phyloP scores from a whole-genome alignment of 495 filamentous ascomycete genomes.

The Apiosordaria backusii region DNA sequence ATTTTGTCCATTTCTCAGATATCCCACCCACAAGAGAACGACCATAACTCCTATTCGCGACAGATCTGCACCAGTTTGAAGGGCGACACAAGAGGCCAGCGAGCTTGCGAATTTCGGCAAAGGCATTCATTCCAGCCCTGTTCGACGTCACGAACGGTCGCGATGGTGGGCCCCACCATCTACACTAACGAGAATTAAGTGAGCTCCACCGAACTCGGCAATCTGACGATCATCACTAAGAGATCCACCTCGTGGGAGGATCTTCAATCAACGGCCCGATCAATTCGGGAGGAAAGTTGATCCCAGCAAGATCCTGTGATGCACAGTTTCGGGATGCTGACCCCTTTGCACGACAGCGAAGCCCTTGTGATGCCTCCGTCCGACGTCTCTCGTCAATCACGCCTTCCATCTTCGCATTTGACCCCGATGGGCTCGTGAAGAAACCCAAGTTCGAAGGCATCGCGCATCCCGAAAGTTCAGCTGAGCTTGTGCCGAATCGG shows the following conservation, averaged over 20 bases:
- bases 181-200: background rate
- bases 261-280: background rate
- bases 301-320: background rate
- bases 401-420: background rate
- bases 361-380: background rate
- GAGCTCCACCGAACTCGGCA: background rate
- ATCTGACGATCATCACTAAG: background rate
- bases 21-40: background rate
- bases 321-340: too few species aligned
- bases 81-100: background rate
- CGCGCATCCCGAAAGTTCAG: background rate
- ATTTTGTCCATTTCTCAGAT: background rate
- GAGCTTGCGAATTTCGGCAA: background rate
- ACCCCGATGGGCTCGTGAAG: background rate
- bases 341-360: background rate
- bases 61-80: background rate
- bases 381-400: too few species aligned
- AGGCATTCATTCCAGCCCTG: background rate
- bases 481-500: background rate
- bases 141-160: background rate
- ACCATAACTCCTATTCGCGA: background rate
- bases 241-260: background rate
- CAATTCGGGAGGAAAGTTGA: background rate
- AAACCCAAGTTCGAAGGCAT: background rate
- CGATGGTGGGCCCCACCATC: background rate